Base-by-base conservation (phyloP, 192 early-diverging fungal species). In the Borealophlyctis nickersoniae region DNA sequence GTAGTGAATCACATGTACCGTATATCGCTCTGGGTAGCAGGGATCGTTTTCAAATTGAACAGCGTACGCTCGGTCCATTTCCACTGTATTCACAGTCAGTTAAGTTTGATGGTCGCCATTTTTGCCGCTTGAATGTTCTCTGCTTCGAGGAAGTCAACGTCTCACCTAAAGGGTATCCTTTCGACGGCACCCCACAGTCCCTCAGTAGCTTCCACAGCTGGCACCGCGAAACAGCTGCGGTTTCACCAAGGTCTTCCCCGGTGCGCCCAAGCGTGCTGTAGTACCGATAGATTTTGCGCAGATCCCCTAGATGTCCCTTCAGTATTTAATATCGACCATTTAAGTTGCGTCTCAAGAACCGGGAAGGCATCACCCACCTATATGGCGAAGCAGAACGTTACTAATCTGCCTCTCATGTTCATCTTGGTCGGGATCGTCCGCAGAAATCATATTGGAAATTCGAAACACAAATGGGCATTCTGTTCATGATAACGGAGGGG, bases 181-280 rank as follows among this genome's bases (percentile, higher is more conserved):
- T 62, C 28, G 60, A n/a, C 29, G 50, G 48, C 52, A 78, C 45
- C 4, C 53, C 39, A 33, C 63, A 74, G 39, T 75, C 75, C 29
- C 60, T 66, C 26, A 81, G 54, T 19, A 83, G 51, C 36, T 73
- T 39, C 69, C 79, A 79, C n/a, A 83, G 29, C 4, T 78, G 64
- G 4, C 68, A 53, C 30, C 64, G 24, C 9, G 66, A 63, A 24
- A 83, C 66, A 11, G 67, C 66, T 31, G 28, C 28, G 4, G 24
- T 32, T 55, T 58, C 33, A 33, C 23, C 56, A 24, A 53, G 26
- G 26, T 49, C 33, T 13, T 9, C 62, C 36, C 22, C 19, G 32
- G 26, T 14, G 32, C 53, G 28, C 30, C 52, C 56, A 58, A 29
- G 16, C 4, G 16, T 16, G 34, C 75, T 56, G 61, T 77, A 81